Evolutionary conservation across 177 flowering plant species (phyloP).

Genomic region (Vitis hybrid): DNA sequence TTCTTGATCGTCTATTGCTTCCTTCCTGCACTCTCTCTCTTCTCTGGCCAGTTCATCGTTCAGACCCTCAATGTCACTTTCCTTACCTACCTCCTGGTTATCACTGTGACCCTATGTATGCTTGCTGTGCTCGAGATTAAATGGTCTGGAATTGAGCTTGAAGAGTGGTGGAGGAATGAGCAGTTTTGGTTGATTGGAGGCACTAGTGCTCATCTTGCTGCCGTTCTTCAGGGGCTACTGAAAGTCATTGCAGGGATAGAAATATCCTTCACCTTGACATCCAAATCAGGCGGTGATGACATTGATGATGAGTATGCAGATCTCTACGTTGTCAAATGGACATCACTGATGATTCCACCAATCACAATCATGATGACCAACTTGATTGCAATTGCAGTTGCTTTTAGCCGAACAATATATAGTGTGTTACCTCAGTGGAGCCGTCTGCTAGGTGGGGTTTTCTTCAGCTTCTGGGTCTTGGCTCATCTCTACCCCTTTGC

Average conservation of each 20-base stretch:
- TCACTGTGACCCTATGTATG: slow-evolving; percentile 49
- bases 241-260: slow-evolving; percentile 75
- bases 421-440: slow-evolving; percentile 67
- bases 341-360: slow-evolving; percentile 71
- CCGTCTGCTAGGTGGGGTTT: slow-evolving; percentile 56
- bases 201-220: slow-evolving; percentile 75
- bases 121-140: slow-evolving; percentile 70
- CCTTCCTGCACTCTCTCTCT: slow-evolving; percentile 80
- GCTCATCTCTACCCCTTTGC: slow-evolving; percentile 78
- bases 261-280: slow-evolving; percentile 69
- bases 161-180: slow-evolving; percentile 82
- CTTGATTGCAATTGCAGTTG: slow-evolving; percentile 64
- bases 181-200: slow-evolving; percentile 84
- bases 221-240: slow-evolving; percentile 70
- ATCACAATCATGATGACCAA: slow-evolving; percentile 65
- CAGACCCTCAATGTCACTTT: slow-evolving; percentile 61
- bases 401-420: slow-evolving; percentile 62
- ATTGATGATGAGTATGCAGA: slow-evolving; percentile 68
- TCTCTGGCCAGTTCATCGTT: slow-evolving; percentile 80
- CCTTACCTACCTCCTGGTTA: slow-evolving; percentile 51
- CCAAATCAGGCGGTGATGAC: slow-evolving; percentile 71
- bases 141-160: slow-evolving; percentile 71
- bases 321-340: slow-evolving; percentile 66
- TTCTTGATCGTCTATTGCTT: slow-evolving; percentile 80
- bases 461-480: slow-evolving; percentile 81